Evolutionary conservation across 2,329 filamentous ascomycete genomes (phyloP).

Genomic region (Stachybotrys elegans): DNA sequence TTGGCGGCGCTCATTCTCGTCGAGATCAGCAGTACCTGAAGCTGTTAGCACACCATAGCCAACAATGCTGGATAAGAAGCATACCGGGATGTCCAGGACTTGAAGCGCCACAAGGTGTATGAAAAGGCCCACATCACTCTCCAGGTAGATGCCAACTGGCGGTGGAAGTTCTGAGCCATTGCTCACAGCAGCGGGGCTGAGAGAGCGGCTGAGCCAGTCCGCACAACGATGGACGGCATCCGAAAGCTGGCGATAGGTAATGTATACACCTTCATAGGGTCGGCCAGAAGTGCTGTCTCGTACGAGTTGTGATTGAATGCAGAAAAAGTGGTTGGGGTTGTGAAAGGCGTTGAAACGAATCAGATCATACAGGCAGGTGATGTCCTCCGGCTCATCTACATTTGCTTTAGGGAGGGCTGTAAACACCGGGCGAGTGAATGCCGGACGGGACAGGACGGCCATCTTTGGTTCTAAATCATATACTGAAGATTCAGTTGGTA

Average conservation of each 20-base stretch:
- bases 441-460: not conserved
- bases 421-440: not conserved
- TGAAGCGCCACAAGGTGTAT: conserved; percentile 16
- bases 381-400: conserved; percentile 1
- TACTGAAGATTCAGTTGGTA: too few relatives aligned
- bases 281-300: not conserved
- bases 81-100: conserved; percentile 12
- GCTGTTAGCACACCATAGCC: not conserved
- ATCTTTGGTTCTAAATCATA: not conserved
- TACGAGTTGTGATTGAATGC: conserved; percentile 10
- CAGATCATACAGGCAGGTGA: conserved; percentile 13
- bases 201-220: not conserved
- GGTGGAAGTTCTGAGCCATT: not conserved
- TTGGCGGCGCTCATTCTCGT: conserved; percentile 13
- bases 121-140: conserved; percentile 18
- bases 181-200: not conserved
- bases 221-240: not conserved
- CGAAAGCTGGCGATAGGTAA: not conserved
- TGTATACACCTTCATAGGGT: not conserved
- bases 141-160: conserved; percentile 17
- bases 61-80: not conserved
- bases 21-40: conserved; percentile 15
- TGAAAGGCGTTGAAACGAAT: conserved; percentile 12
- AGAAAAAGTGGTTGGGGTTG: conserved; percentile 12
- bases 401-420: not conserved